phyloP scores from a whole-genome alignment of 768 basidiomycete genomes.

The Podaxis mareebaensis region DNA sequence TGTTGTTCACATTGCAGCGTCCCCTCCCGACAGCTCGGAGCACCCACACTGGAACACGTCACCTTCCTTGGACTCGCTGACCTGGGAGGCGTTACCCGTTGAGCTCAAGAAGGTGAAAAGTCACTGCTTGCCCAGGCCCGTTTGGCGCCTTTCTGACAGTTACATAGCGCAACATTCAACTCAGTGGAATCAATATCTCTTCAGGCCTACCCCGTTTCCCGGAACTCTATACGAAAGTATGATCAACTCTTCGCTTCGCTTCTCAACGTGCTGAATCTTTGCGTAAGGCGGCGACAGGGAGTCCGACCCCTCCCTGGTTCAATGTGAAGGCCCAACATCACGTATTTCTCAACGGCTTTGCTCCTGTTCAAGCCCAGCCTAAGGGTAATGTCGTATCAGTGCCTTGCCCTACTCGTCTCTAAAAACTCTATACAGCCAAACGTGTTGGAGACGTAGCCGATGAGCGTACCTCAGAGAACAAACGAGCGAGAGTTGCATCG shows the following conservation, averaged over 20 bases:
- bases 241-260: not conserved
- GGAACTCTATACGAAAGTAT: conserved; percentile 40
- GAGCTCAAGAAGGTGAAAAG: conserved; percentile 61
- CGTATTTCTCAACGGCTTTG: conserved; percentile 50
- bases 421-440: conserved; percentile 33
- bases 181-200: conserved; percentile 50
- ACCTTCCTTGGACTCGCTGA: conserved; percentile 46
- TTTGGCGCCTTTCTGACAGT: not conserved
- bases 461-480: conserved; percentile 40
- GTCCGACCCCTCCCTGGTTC: conserved; percentile 57
- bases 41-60: conserved; percentile 56
- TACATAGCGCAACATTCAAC: conserved; percentile 57
- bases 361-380: conserved; percentile 33
- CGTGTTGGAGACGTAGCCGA: conserved; percentile 39
- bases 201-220: conserved; percentile 46
- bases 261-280: conserved; percentile 13
- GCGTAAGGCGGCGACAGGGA: conserved; percentile 34
- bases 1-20: conserved; percentile 63
- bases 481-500: conserved; percentile 6
- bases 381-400: conserved; percentile 19
- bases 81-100: conserved; percentile 60
- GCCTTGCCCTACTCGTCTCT: not conserved
- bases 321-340: conserved; percentile 44
- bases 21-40: conserved; percentile 52
- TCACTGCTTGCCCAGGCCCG: not conserved